Percentiles rank a stretch among this genome's conserved stretches.
Evolutionary conservation across 306 rosid genomes (phyloP).

Genomic region (Senna siamea): DNA sequence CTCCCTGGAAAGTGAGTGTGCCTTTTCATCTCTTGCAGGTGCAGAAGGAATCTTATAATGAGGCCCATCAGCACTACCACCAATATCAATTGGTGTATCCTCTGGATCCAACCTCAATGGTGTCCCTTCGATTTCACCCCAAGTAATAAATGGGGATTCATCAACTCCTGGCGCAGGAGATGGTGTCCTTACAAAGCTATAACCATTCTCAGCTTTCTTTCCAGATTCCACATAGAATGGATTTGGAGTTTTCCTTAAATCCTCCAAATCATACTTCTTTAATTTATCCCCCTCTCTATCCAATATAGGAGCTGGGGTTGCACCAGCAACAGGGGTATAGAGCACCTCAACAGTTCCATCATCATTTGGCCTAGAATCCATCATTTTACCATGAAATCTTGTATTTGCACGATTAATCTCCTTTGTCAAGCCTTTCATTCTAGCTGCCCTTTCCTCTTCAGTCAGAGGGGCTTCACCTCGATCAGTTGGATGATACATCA

Average conservation of each 20-base stretch:
- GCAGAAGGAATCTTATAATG: slow-evolving; percentile 81
- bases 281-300: slow-evolving; percentile 71
- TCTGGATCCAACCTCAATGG: slow-evolving; percentile 90
- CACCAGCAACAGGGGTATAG: slow-evolving; percentile 80
- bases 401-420: slow-evolving; percentile 70
- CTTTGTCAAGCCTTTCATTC: slow-evolving; percentile 81
- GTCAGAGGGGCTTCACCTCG: slow-evolving; percentile 87
- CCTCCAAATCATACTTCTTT: slow-evolving; percentile 97
- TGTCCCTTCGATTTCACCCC: slow-evolving; percentile 98
- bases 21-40: slow-evolving; percentile 82
- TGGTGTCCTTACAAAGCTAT: slow-evolving; percentile 83
- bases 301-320: slow-evolving; percentile 63
- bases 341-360: slow-evolving; percentile 76
- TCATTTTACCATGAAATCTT: slow-evolving; percentile 75
- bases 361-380: slow-evolving; percentile 81
- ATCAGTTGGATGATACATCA: slow-evolving; percentile 97
- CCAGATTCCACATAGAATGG: slow-evolving; percentile 77
- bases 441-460: slow-evolving; percentile 68
- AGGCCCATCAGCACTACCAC: slow-evolving; percentile 88
- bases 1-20: slow-evolving; percentile 87
- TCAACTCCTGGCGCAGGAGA: slow-evolving; percentile 94
- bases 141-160: slow-evolving; percentile 90
- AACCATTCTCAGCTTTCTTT: slow-evolving; percentile 85
- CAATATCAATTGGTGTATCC: slow-evolving; percentile 84
- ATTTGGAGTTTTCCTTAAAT: slow-evolving; percentile 90